Evolutionary conservation across 73 alveolate genomes (phyloP), one percentile per base, ranked within the genome.

Genomic region (Paramecium bursaria): DNA sequence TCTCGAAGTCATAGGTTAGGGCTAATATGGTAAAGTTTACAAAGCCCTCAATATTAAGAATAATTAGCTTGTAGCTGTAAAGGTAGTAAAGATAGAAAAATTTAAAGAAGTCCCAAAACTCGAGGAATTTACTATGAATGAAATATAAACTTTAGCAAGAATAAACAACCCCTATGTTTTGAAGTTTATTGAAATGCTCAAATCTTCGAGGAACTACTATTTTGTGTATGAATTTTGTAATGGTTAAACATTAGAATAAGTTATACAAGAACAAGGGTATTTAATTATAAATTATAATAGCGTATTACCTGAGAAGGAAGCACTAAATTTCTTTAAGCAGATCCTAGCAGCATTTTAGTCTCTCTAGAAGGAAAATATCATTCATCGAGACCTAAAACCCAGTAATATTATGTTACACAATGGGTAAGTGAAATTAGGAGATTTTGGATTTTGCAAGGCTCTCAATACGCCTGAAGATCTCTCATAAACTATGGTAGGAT

Each of bases 101-200:
- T 79, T 79, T 50, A 79, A 54, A 55, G 89, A 79, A 29, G 89
- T 79, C 4, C 89, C 89, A 30, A 79, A 79, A 53, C 54, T 79
- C 33, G 85, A 79, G 44, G 89, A 79, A 55, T 79, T 79, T 26
- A 79, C 89, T 35, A 79, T 79, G 85, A 79, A 79, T 54, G 89
- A 79, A 54, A 79, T 79, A 14, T 50, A 79, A 79, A 79, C 89
- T 4, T 30, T 79, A 22, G 80, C 89, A 11, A 79, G 74, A 17
- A 79, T 79, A 11, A 54, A 55, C 11, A 79, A 79, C 39, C 85
- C 80, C 0, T 39, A 79, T 50, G 57, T 79, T 17, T 80, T 79
- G 10, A 79, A 79, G 23, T 79, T 79, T 51, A 79, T 79, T 1
- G 89, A 79, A 44, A 79, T 79, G 89, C 52, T 79, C 26, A 79